These are phyloP conservation scores for Inonotus hispidus DNA, from an alignment of 1,284 basidiomycete genomes.

Conservation along the genomic window DNA sequence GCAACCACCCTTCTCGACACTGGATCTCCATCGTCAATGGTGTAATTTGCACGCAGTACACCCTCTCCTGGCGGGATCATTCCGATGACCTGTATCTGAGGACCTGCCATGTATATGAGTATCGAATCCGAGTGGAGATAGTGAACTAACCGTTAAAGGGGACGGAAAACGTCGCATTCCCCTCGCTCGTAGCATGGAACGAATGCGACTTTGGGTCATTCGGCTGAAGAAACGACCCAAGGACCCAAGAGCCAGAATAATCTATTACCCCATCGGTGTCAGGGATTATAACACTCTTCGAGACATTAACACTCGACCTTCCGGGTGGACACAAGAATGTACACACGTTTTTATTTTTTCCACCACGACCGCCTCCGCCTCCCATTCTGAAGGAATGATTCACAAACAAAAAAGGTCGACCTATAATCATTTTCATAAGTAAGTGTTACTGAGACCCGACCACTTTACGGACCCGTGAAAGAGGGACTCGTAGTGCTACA, in stretches of 20 bases:
- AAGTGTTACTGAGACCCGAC: too few species aligned
- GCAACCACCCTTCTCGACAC: neutral
- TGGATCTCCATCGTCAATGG: constrained; percentile 9
- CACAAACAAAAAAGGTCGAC: neutral
- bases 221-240: neutral
- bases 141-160: constrained; percentile 2
- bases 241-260: neutral
- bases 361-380: neutral
- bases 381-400: neutral
- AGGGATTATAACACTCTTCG: neutral
- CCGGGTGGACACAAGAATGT: neutral
- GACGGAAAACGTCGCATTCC: neutral
- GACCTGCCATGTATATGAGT: neutral
- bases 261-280: neutral
- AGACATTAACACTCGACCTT: neutral
- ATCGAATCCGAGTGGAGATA: neutral
- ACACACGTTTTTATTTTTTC: neutral
- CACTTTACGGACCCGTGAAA: neutral
- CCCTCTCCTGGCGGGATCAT: constrained; percentile 3
- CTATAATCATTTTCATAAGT: too few species aligned
- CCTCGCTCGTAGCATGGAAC: neutral
- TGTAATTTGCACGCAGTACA: constrained; percentile 14
- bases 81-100: constrained; percentile 10
- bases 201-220: neutral
- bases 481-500: neutral